Base-by-base conservation (phyloP, 495 filamentous ascomycete species). In the Podospora australis region DNA sequence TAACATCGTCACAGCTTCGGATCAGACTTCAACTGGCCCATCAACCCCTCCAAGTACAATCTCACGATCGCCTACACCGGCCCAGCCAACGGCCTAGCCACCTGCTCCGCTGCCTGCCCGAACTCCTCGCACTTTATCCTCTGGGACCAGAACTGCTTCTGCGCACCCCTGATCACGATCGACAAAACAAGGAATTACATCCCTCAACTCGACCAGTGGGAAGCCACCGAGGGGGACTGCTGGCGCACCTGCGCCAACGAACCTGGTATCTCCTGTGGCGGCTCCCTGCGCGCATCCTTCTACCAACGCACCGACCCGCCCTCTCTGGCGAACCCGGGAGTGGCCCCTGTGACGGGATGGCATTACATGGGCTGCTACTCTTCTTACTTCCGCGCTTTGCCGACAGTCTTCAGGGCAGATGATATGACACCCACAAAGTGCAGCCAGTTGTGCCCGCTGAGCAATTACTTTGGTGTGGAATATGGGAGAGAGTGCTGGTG, bases 161-260 rank as follows among this genome's bases (percentile, higher is more conserved):
- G 39, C 39, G 39, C 39, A 11, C 39, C 39, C 39, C 3, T 6
- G 6, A 41, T 41, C 4, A 22, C 22, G 4, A 41, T 41, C 1
- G 23, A 41, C 39, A 23, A 16, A 14, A 41, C 39, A 14, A 4
- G 6, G 4, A 13, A 20, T 9, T 41, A 41, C 22, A 41, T 41
- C 20, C 39, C 39, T 20, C 22, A 21, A 10, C 39, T 41, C 5
- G 19, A 23, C 39, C 11, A 21, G 5, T 41, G 39, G 39, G 39
- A 41, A 41, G 39, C 39, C 17, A 41, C 39, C 8, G 39, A 41
- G 23, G 39, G 39, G 13, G 39, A 41, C 22, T 41, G 39, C 39
- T 41, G 39, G 39, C 39, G 39, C 17, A 11, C 20, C 5, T 41
- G 39, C 22, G 17, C 13, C 17, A 20, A 41, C 22, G 39, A 41